These are phyloP conservation scores for slime mould (Dictyostelium discoideum) DNA, from an alignment of 78 protist species.

Conservation along the genomic window DNA sequence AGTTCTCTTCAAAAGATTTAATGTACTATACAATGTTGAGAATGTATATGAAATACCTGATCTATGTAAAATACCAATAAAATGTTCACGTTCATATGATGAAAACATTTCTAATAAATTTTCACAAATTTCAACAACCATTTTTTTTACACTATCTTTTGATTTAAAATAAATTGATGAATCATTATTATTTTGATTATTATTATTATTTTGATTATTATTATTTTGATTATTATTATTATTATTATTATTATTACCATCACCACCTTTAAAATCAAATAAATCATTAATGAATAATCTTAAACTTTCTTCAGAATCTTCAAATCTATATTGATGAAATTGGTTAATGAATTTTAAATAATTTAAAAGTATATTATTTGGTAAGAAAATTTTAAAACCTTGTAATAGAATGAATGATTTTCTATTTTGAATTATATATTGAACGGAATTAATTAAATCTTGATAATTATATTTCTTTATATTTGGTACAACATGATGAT, in stretches of 20 bases:
- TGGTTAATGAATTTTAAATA: conserved; percentile 44
- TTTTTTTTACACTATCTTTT: not conserved
- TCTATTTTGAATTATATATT: conserved; percentile 26
- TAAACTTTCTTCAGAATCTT: conserved; percentile 51
- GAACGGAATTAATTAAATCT: conserved; percentile 2
- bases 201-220: not conserved
- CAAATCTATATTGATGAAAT: conserved; percentile 74
- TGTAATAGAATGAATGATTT: conserved; percentile 44
- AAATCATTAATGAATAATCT: conserved; percentile 18
- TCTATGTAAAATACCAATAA: conserved; percentile 14
- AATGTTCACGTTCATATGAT: conserved; percentile 66
- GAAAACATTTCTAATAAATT: conserved; percentile 13
- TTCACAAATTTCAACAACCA: conserved; percentile 37
- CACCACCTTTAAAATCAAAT: not conserved
- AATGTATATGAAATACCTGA: conserved; percentile 19
- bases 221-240: no score
- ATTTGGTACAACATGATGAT: conserved; percentile 30
- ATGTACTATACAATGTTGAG: conserved; percentile 43
- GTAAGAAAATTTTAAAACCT: conserved; percentile 66
- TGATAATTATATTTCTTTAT: not conserved
- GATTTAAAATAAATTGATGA: not conserved
- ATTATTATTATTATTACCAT: not conserved
- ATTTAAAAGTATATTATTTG: conserved; percentile 17
- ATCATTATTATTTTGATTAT: not conserved
- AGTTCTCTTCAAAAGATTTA: conserved; percentile 46